phyloP scores from a whole-genome alignment of 768 basidiomycete species.

The Naganishia onofrii region DNA sequence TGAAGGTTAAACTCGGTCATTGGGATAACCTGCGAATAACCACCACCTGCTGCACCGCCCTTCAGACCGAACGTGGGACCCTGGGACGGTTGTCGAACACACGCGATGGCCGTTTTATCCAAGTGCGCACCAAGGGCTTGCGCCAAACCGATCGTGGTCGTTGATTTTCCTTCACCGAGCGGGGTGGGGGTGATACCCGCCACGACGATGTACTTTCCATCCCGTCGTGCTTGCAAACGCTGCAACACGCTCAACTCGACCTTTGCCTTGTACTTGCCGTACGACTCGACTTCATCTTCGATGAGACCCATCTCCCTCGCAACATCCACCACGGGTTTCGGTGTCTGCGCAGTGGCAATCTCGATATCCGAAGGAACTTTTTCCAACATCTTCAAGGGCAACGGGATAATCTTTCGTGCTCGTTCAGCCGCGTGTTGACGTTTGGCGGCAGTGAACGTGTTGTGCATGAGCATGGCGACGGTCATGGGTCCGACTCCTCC shows the following conservation, averaged over 20 bases:
- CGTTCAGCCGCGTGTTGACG: conserved; percentile 71
- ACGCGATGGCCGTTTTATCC: conserved; percentile 87
- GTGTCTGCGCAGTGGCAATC: conserved; percentile 89
- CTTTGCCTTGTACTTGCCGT: conserved; percentile 96
- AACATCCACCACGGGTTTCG: conserved; percentile 79
- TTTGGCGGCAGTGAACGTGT: conserved; percentile 80
- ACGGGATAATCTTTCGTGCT: conserved; percentile 68
- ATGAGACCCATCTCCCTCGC: conserved; percentile 84
- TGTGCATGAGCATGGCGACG: conserved; percentile 95
- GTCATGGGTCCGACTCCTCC: conserved; percentile 99
- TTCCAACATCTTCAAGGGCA: conserved; percentile 72
- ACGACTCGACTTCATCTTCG: conserved; percentile 82
- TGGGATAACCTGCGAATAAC: conserved; percentile 97
- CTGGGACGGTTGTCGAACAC: conserved; percentile 96
- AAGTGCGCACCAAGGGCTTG: conserved; percentile 95
- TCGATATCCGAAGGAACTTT: conserved; percentile 96
- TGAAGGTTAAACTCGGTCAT: conserved; percentile 98
- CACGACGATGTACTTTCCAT: conserved; percentile 95
- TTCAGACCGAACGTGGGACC: conserved; percentile 99
- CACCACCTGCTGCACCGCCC: conserved; percentile 95
- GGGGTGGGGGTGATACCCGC: conserved; percentile 96
- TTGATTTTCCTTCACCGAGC: conserved; percentile 96
- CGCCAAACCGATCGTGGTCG: conserved; percentile 92
- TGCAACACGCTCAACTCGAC: conserved; percentile 85
- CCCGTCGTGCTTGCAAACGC: conserved; percentile 74